Base-by-base conservation (phyloP, 2,329 filamentous ascomycete genomes). In the Catunica adiposa region DNA sequence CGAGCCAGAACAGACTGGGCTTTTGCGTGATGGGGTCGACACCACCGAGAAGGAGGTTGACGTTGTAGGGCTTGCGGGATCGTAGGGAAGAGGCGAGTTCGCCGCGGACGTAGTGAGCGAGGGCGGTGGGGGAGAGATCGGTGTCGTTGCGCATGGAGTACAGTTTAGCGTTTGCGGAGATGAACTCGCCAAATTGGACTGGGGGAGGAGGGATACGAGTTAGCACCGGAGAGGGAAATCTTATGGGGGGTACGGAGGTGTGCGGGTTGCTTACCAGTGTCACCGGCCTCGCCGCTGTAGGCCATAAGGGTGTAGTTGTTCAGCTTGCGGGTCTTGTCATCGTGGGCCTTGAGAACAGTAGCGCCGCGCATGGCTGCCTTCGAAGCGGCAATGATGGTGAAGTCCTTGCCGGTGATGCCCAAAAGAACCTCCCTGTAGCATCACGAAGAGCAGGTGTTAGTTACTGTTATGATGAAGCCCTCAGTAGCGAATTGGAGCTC, bases 141-240 rank as follows among this genome's bases (percentile, higher is more conserved):
- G 85, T 85, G 70, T 89, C 86, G 69, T 97, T 97, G 67, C 94
- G 88, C 89, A 97, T 98, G 62, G 86, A 89, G 74, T 98, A 98
- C 67, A 98, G 84, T 72, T 95, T 88, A 61, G 92, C 83, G 71
- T 98, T 98, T 68, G 90, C 89, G 79, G 97, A 89, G 69, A 98
- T 94, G 74, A 90, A 98, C 74, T 98, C 92, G 69, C 94, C 87
- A 70, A 98, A 98, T 83, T 98, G 90, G 60, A 97, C 89, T 95
- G 67, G 58, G 50, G 11, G 57, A 26, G 37, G 61, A 65, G 47
- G 55, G 60, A 60, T 48, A 37, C 15, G n/a, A 17, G 44, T 54
- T 56, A 54, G 44, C 20, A 29, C 51, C 23, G 40, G 46, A 25
- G 51, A n/a, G 53, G n/a, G n/a, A n/a, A n/a, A n/a, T n/a, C n/a